These are phyloP conservation scores for Podila epicladia DNA, from an alignment of 192 early-diverging fungal species.

Conservation along the genomic window DNA sequence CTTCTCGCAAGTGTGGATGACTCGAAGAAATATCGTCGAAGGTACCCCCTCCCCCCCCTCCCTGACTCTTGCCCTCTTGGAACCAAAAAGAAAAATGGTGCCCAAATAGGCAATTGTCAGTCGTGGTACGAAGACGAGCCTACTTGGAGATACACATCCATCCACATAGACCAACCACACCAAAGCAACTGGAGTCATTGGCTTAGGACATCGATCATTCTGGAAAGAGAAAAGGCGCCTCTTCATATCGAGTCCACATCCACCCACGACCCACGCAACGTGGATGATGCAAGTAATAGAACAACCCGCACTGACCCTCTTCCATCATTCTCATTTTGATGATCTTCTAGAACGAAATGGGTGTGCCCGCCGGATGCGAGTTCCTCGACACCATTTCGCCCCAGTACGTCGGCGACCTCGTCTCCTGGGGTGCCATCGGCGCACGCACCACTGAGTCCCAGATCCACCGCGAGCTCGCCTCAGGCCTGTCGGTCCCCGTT, in stretches of 20 bases:
- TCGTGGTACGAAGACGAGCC: too few relatives aligned
- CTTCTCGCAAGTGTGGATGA: constrained; percentile 2
- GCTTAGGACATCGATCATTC: too few relatives aligned
- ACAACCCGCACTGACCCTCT: neutral
- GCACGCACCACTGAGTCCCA: constrained; percentile 88
- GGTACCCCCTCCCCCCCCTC: too few relatives aligned
- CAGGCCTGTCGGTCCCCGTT: constrained; percentile 81
- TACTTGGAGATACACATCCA: too few relatives aligned
- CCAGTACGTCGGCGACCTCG: constrained; percentile 82
- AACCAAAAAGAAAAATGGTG: too few relatives aligned
- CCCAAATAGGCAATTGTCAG: too few relatives aligned
- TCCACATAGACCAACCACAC: too few relatives aligned
- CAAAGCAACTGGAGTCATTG: too few relatives aligned
- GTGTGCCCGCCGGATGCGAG: constrained; percentile 80
- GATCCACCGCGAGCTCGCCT: constrained; percentile 84
- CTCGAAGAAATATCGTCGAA: too few relatives aligned
- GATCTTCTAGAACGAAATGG: constrained; percentile 66
- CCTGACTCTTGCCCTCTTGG: too few relatives aligned
- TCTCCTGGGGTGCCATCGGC: constrained; percentile 84
- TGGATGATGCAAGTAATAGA: neutral
- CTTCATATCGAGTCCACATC: too few relatives aligned
- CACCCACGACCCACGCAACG: neutral
- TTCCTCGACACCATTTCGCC: constrained; percentile 86
- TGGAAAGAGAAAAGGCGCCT: too few relatives aligned
- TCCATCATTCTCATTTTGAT: neutral